These are phyloP conservation scores for Bolboschoenoplectus hybrid DNA, from an alignment of 202 grass and related monocot species.

Conservation along the genomic window DNA sequence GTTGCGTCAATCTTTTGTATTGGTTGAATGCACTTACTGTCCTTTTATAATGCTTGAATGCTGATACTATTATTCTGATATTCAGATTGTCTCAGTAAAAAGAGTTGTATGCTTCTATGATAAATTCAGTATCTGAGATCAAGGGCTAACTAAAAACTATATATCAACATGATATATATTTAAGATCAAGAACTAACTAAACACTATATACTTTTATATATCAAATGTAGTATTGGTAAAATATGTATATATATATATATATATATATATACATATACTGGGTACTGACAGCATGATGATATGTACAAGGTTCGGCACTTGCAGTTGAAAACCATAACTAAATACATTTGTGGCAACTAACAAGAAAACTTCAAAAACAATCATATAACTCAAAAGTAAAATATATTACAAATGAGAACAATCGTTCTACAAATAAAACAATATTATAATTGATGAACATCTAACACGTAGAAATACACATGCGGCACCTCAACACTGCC, in stretches of 20 bases:
- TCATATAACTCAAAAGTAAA: conserved; percentile 14
- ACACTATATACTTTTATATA: neutral
- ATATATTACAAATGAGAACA: conserved; percentile 31
- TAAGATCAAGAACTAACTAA: no score
- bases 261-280: neutral
- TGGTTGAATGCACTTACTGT: conserved; percentile 5
- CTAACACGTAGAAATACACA: conserved; percentile 14
- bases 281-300: neutral
- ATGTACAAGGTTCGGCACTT: conserved; percentile 2
- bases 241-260: neutral
- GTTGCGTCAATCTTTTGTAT: neutral
- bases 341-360: conserved; percentile 13
- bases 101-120: neutral
- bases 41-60: neutral
- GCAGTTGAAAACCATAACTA: conserved; percentile 10
- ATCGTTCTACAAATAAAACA: conserved; percentile 28
- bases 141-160: neutral
- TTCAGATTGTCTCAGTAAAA: neutral
- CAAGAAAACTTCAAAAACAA: conserved; percentile 8
- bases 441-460: conserved; percentile 26
- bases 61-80: neutral
- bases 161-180: no score
- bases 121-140: neutral
- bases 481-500: neutral
- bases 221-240: neutral